Conservation (phyloP, 306 rosid species). For the Dalbergia cochinchinensis region DNA sequence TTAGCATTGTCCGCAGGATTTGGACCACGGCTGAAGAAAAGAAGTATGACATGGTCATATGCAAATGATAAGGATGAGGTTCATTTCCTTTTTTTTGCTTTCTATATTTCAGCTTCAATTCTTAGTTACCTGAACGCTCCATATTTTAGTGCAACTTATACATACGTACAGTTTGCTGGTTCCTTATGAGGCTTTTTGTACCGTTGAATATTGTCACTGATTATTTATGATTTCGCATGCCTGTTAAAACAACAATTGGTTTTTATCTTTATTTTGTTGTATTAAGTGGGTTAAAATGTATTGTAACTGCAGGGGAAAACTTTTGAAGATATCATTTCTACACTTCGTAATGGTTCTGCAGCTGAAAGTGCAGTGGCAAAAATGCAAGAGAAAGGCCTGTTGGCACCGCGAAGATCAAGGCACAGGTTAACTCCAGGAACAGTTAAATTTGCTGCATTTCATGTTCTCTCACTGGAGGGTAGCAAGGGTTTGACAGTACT, state of each 20-base stretch:
- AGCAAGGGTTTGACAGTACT: conserved; percentile 87
- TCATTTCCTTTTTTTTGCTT: conserved; percentile 32
- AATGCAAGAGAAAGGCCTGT: conserved; percentile 95
- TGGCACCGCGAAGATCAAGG: conserved; percentile 91
- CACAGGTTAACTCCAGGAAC: conserved; percentile 99
- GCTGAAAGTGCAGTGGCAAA: conserved; percentile 94
- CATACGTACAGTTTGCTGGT: conserved; percentile 9
- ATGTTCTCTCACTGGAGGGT: conserved; percentile 96
- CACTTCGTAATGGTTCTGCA: conserved; percentile 94
- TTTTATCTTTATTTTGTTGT: conserved; percentile 2
- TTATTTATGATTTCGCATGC: conserved; percentile 15
- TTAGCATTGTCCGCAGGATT: conserved; percentile 92
- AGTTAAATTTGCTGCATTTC: conserved; percentile 98
- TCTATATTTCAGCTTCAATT: conserved; percentile 26
- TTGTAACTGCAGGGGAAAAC: conserved; percentile 70
- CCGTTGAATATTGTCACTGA: conserved; percentile 24
- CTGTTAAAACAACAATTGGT: neutral
- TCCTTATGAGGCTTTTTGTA: conserved; percentile 24
- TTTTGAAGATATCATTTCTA: conserved; percentile 84
- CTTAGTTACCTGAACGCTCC: conserved; percentile 5
- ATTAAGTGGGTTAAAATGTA: conserved; percentile 34
- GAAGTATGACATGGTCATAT: conserved; percentile 71
- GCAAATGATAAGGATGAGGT: conserved; percentile 88
- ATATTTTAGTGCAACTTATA: conserved; percentile 27
- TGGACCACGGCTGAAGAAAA: conserved; percentile 91